These are phyloP conservation scores for Candida ipomoeae DNA, from an alignment of 805 yeast species.

Conservation along the genomic window DNA sequence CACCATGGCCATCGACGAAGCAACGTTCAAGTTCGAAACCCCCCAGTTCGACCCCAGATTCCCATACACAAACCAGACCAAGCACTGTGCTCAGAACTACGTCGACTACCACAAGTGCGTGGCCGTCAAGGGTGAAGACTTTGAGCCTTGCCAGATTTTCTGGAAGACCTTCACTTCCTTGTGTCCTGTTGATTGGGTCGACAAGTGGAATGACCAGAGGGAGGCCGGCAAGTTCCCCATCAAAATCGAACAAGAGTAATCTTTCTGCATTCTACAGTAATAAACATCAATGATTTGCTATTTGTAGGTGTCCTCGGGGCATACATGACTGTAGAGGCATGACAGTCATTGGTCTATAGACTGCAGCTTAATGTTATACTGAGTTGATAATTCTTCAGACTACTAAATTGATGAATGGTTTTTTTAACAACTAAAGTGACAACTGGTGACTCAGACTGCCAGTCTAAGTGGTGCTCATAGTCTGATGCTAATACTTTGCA, in stretches of 20 bases:
- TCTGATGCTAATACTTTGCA: no score
- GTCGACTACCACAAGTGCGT: conserved; percentile 98
- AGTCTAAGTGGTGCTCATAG: no score
- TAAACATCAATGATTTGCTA: background rate
- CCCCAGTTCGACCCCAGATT: conserved; percentile 42
- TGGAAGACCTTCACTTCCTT: conserved; percentile 83
- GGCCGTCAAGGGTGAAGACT: conserved; percentile 95
- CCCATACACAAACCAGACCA: conserved; percentile 96
- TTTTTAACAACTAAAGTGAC: no score
- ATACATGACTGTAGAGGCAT: no score
- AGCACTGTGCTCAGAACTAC: conserved; percentile 97
- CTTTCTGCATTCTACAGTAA: conserved; percentile 4
- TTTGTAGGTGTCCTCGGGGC: background rate
- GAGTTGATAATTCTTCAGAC: no score
- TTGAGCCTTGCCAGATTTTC: conserved; percentile 95
- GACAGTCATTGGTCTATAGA: no score
- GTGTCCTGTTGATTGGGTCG: conserved; percentile 83
- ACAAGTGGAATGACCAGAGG: conserved; percentile 86
- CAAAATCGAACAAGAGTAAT: conserved; percentile 24
- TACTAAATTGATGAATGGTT: no score
- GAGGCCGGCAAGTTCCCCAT: conserved; percentile 47
- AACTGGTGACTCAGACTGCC: no score
- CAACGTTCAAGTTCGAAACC: conserved; percentile 39
- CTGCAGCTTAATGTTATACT: no score
- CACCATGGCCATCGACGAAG: conserved; percentile 37